Base-by-base conservation (phyloP, 306 rosid species). In the Mimosa bimucronata region DNA sequence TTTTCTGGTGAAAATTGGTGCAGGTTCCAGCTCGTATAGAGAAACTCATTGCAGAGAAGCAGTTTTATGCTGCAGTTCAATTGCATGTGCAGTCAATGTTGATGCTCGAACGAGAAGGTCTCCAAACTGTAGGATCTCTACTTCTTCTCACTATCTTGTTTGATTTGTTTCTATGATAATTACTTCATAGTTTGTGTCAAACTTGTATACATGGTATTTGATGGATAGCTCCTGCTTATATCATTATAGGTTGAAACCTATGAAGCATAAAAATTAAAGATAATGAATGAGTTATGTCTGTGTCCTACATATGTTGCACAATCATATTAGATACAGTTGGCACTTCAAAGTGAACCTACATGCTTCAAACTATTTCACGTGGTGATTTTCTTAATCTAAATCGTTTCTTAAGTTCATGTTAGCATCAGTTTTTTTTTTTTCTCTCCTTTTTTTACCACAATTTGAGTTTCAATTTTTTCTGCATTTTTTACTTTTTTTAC, bases 1-100 rank as follows among this genome's bases (percentile, higher is more conserved):
- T 81, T 75, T 28, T 79, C 79, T 15, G 64, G 58, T 60, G 60
- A 79, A 83, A 61, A 76, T 26, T 79, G 77, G 52, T 83, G 80
- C 91, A 96, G 99, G 99, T 96, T 89, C 99, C 99, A 3, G 89
- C 91, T 73, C 93, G 92, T 73, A 88, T 96, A 45, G 99, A 96
- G 88, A 90, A 96, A 80, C 91, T 91, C 75, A 93, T 96, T 81
- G 83, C 92, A 0, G 98, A 93, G 68, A 96, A 91, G 90, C 98
- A 96, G 88, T 92, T 84, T 81, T 96, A 96, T 88, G 99, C 98
- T 61, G 98, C 98, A 2, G 92, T 96, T 87, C 99, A 96, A 77
- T 87, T 93, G 85, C 94, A 90, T 74, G 93, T 91, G 79, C 99
- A 93, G 69, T 93, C 99, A 55, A 81, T 88, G 61, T 83, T 91